Conservation (phyloP, 768 basidiomycete species). For the Jaapia argillacea region DNA sequence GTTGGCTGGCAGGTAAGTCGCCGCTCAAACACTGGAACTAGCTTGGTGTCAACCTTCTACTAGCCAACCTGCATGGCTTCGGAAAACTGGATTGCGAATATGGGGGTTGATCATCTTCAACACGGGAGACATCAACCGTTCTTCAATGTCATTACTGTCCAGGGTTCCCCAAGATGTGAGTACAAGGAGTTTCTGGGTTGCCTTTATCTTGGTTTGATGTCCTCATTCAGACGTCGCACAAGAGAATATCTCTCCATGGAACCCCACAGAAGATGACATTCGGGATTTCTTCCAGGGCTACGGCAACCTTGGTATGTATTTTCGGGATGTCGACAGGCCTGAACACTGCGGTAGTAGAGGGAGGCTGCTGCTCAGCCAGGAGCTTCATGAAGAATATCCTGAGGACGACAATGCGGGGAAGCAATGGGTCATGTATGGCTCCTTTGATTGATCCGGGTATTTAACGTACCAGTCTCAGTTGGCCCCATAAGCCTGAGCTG, state of each 20-base stretch:
- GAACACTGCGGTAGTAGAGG: conserved; percentile 20
- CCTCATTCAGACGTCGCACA: conserved; percentile 23
- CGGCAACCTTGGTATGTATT: conserved; percentile 27
- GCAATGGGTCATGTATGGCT: conserved; percentile 18
- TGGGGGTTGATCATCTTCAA: conserved; percentile 29
- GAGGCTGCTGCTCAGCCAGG: conserved; percentile 31
- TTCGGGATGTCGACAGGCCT: conserved; percentile 20
- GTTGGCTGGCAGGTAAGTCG: conserved; percentile 18
- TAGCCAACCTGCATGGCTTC: conserved; percentile 26
- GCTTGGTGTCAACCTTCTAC: not conserved
- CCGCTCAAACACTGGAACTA: not conserved
- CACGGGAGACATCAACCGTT: conserved; percentile 40
- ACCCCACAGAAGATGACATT: too few relatives aligned
- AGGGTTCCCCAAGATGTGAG: conserved; percentile 29
- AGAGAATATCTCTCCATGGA: conserved; percentile 20
- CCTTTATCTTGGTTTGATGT: conserved; percentile 4
- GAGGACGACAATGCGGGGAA: conserved; percentile 32
- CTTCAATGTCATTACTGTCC: conserved; percentile 28
- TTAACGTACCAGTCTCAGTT: not conserved
- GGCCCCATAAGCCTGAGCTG: not conserved
- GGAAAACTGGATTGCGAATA: conserved; percentile 33
- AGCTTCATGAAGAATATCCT: conserved; percentile 31
- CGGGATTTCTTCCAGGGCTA: too few relatives aligned
- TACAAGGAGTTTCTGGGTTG: conserved; percentile 3
- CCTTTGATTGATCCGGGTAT: not conserved